A percentile compares a stretch with the other conserved stretches of the same genome.
These are phyloP conservation scores for Scopulariopsis brevicaulis DNA, from an alignment of 2,329 filamentous ascomycete species.

Conservation along the genomic window DNA sequence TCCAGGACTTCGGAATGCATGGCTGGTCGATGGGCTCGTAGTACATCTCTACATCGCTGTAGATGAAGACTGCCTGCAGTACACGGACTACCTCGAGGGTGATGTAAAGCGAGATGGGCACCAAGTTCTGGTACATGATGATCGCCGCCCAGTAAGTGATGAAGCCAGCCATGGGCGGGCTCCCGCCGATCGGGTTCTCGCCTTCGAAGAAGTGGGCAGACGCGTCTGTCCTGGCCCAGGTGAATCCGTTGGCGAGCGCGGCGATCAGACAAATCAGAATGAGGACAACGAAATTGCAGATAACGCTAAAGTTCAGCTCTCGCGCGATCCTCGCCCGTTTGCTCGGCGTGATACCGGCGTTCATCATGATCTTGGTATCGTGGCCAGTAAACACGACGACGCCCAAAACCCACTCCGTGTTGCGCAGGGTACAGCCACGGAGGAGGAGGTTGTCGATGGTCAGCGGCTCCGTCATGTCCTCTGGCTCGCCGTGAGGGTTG, in stretches of 20 bases:
- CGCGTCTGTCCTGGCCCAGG: slow-evolving; percentile 64
- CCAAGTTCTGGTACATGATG: slow-evolving; percentile 96
- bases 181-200: slow-evolving; percentile 61
- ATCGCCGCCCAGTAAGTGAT: slow-evolving; percentile 95
- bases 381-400: slow-evolving; percentile 85
- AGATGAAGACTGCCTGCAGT: slow-evolving; percentile 91
- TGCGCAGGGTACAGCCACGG: slow-evolving; percentile 84
- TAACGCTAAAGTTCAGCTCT: slow-evolving; percentile 93
- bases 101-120: slow-evolving; percentile 96
- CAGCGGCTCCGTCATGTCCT: slow-evolving; percentile 83
- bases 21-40: slow-evolving; percentile 90
- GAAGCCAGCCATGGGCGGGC: slow-evolving; percentile 70
- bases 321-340: slow-evolving; percentile 87
- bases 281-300: slow-evolving; percentile 90
- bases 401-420: slow-evolving; percentile 92
- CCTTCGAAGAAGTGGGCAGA: slow-evolving; percentile 78
- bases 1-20: slow-evolving; percentile 96
- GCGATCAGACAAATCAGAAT: slow-evolving; percentile 81
- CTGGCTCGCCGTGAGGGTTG: slow-evolving; percentile 48
- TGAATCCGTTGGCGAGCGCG: slow-evolving; percentile 73
- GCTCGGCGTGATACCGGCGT: slow-evolving; percentile 86
- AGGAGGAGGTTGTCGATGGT: slow-evolving; percentile 92
- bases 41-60: slow-evolving; percentile 93
- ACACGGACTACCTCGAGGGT: slow-evolving; percentile 92
- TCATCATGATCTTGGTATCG: slow-evolving; percentile 99